Percentiles rank a stretch among this genome's conserved stretches.
Evolutionary conservation across 2,329 filamentous ascomycete genomes (phyloP).

Genomic region (Penicillium sp.): DNA sequence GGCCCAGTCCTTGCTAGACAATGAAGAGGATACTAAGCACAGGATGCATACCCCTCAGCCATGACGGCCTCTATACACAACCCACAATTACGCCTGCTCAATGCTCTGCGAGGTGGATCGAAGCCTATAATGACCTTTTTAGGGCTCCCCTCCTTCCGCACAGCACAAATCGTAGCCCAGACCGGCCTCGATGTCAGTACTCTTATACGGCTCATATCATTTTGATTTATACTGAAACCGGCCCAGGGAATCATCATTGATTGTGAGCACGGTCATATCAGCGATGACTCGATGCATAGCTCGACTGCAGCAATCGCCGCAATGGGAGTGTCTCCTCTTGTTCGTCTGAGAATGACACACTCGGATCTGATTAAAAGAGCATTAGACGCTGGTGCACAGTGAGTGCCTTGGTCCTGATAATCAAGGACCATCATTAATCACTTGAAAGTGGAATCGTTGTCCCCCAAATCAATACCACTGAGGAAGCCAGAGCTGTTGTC

Average conservation of each 20-base stretch:
- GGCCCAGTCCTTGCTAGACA: too few relatives aligned
- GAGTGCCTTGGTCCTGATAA: too few relatives aligned
- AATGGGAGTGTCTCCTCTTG: constrained; percentile 24
- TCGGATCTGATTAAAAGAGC: constrained; percentile 27
- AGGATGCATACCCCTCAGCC: too few relatives aligned
- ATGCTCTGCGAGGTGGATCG: constrained; percentile 12
- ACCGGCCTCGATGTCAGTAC: constrained; percentile 19
- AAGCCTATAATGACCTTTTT: constrained; percentile 24
- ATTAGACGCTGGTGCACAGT: constrained; percentile 27
- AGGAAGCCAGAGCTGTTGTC: too few relatives aligned
- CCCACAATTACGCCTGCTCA: constrained; percentile 14
- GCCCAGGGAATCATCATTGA: constrained; percentile 15
- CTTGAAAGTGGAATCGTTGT: constrained; percentile 46
- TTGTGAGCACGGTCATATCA: constrained; percentile 27
- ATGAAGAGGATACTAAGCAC: too few relatives aligned
- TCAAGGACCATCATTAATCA: background rate
- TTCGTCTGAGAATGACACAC: constrained; percentile 21
- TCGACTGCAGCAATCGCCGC: constrained; percentile 23
- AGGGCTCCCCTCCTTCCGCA: constrained; percentile 19
- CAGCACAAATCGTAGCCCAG: constrained; percentile 20
- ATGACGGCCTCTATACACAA: constrained; percentile 2
- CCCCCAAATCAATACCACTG: constrained; percentile 40
- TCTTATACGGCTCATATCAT: background rate
- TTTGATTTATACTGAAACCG: background rate
- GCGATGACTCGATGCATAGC: constrained; percentile 27